Evolutionary conservation across 1,139 yeast genomes (phyloP).

Genomic region (Pichia sp.): DNA sequence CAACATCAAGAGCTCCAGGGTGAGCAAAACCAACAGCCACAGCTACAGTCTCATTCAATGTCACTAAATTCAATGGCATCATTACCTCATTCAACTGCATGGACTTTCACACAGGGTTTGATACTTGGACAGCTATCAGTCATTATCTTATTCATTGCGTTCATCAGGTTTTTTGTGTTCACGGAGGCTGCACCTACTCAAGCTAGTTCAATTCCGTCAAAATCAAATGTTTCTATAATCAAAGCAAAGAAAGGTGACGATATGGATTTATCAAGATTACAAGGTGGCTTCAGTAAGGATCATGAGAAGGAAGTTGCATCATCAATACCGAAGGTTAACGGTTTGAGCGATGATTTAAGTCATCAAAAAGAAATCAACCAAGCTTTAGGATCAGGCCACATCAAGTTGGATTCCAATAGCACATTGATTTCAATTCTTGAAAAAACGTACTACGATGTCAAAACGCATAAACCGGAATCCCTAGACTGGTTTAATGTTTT

Average conservation of each 20-base stretch:
- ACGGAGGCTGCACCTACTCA: constrained; percentile 53
- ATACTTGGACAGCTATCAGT: constrained; percentile 82
- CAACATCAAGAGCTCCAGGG: constrained; percentile 12
- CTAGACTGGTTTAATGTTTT: constrained; percentile 96
- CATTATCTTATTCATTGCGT: constrained; percentile 63
- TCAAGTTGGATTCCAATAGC: constrained; percentile 11
- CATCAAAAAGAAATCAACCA: constrained; percentile 11
- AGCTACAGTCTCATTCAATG: constrained; percentile 14
- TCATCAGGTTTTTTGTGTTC: constrained; percentile 83
- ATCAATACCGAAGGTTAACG: neutral
- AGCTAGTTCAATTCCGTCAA: constrained; percentile 23
- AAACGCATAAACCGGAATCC: constrained; percentile 82
- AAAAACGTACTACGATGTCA: constrained; percentile 88
- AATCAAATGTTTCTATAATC: constrained; percentile 27
- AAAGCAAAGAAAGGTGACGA: constrained; percentile 22
- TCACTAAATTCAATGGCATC: constrained; percentile 5
- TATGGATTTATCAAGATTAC: constrained; percentile 12
- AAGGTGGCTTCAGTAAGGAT: constrained; percentile 3
- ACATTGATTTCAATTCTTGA: constrained; percentile 42
- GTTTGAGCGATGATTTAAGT: constrained; percentile 6
- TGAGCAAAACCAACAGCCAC: constrained; percentile 5
- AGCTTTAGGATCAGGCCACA: constrained; percentile 8
- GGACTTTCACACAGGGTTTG: constrained; percentile 78
- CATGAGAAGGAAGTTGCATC: neutral
- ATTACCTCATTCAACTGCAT: constrained; percentile 27